These are phyloP conservation scores for Fusarium palustre DNA, from an alignment of 2,329 filamentous ascomycete species.

Conservation along the genomic window DNA sequence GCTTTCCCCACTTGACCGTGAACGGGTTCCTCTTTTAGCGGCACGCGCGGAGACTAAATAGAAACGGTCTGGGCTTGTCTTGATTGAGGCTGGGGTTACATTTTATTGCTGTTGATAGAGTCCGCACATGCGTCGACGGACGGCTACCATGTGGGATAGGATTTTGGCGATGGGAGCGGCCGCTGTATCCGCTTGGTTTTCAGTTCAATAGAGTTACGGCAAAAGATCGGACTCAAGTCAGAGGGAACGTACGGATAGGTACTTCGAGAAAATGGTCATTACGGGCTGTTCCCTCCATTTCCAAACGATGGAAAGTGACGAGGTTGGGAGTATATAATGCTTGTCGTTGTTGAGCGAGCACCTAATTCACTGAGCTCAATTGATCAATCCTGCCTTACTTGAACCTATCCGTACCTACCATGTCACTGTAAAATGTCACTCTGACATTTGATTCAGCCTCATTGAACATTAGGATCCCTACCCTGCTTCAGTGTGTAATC, in stretches of 20 bases:
- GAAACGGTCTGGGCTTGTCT: slow-evolving; percentile 7
- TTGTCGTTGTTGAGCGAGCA: background rate
- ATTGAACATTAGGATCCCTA: slow-evolving; percentile 17
- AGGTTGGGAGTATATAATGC: slow-evolving; percentile 25
- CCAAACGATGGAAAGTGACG: slow-evolving; percentile 26
- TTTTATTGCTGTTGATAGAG: background rate
- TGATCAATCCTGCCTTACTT: background rate
- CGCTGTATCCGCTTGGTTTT: slow-evolving; percentile 8
- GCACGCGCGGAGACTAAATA: slow-evolving; percentile 8
- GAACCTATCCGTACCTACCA: background rate
- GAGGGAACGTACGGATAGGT: background rate
- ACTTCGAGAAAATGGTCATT: background rate
- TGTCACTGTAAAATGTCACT: slow-evolving; percentile 33
- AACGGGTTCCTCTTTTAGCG: slow-evolving; percentile 27
- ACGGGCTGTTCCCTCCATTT: background rate
- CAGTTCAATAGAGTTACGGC: background rate
- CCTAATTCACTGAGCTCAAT: background rate
- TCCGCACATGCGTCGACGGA: background rate
- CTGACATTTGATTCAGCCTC: slow-evolving; percentile 33
- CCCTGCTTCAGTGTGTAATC: background rate
- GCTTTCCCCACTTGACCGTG: slow-evolving; percentile 3
- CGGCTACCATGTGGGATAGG: background rate
- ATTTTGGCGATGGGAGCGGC: slow-evolving; percentile 3
- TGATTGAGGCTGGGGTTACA: slow-evolving; percentile 1
- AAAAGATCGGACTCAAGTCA: slow-evolving; percentile 25